Percentiles rank a stretch among this genome's conserved stretches.
Evolutionary conservation across 768 basidiomycete genomes (phyloP).

Genomic region (Exidia glandulosa): DNA sequence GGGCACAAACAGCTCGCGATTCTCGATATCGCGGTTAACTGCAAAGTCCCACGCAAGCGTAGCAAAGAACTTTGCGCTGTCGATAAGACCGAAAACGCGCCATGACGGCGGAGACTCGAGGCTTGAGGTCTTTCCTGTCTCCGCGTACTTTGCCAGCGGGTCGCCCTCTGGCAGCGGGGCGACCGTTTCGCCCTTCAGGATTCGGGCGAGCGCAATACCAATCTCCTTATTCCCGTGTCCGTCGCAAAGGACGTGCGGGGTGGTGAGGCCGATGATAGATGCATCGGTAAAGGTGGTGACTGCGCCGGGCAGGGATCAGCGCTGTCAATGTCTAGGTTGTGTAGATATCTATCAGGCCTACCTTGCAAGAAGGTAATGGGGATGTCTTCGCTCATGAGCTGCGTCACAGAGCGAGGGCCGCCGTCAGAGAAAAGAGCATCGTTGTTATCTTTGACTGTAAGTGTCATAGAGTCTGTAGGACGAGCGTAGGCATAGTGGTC

Average conservation of each 20-base stretch:
- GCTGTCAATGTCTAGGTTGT: no score
- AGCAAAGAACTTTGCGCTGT: constrained; percentile 1
- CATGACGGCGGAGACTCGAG: constrained; percentile 3
- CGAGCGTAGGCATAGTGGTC: neutral
- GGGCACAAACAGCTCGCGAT: constrained; percentile 4
- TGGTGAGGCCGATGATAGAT: constrained; percentile 6
- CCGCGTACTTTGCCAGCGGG: neutral
- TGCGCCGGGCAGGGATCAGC: no score
- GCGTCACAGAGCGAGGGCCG: constrained; percentile 5
- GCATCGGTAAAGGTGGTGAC: constrained; percentile 5
- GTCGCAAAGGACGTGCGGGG: constrained; percentile 7
- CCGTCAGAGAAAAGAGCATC: constrained; percentile 1
- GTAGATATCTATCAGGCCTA: no score
- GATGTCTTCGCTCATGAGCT: constrained; percentile 3
- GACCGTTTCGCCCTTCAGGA: constrained; percentile 6
- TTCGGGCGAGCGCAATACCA: neutral
- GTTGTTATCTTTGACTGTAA: constrained; percentile 1
- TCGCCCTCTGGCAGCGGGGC: constrained; percentile 1
- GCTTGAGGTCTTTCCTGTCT: neutral
- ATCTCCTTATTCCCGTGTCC: constrained; percentile 9
- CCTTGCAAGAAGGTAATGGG: constrained; percentile 3
- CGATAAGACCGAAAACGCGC: constrained; percentile 1
- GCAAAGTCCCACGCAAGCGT: constrained; percentile 3
- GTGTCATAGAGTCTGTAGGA: neutral
- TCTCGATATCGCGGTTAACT: constrained; percentile 1